Base-by-base conservation (phyloP, 176 grass and related monocot species). In the Ananas comosus region DNA sequence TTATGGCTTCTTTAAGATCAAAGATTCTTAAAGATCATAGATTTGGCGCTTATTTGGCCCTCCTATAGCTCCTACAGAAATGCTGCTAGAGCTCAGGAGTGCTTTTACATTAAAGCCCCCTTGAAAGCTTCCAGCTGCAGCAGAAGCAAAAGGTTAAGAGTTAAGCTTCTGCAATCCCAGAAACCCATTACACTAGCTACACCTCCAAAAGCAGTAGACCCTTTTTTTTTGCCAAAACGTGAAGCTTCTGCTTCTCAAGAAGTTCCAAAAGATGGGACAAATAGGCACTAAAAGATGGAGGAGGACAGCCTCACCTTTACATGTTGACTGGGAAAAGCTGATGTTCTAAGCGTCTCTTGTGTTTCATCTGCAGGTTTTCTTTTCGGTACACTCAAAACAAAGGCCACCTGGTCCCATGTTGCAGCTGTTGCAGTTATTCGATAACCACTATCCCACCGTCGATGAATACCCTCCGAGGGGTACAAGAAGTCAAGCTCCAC, bases 401-500 rank as follows among this genome's bases (percentile, higher is more conserved):
- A 84, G 0, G 88, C 86, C 2, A 79, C 79, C 61, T 89, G 86
- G 59, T 96, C 85, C 85, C 85, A 91, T 70, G 92, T 91, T 70
- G 92, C 88, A 63, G 88, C 88, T 54, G 75, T 89, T 2, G 92
- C 83, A 47, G 92, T 96, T 66, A 96, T 96, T 51, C 88, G 85
- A 52, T 80, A 91, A 54, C 88, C 83, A 64, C 72, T 80, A 52
- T 96, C 92, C 92, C 92, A 96, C 66, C 92, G 85, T 54, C 81
- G 83, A 74, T 96, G 88, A 70, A 91, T 91, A 67, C 92, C 92
- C 73, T 96, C 92, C 68, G 88, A 91, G 72, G 92, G 88, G 72
- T 96, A 96, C 70, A 96, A 89, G 70, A 91, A 96, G 74, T 91
- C 92, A 88, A 96, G 81, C 74, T 96, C 92, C 76, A 91, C 92